Evolutionary conservation across 192 early-diverging fungal genomes (phyloP), one percentile per base, ranked within the genome.

Genomic region (Coemansia sp.): DNA sequence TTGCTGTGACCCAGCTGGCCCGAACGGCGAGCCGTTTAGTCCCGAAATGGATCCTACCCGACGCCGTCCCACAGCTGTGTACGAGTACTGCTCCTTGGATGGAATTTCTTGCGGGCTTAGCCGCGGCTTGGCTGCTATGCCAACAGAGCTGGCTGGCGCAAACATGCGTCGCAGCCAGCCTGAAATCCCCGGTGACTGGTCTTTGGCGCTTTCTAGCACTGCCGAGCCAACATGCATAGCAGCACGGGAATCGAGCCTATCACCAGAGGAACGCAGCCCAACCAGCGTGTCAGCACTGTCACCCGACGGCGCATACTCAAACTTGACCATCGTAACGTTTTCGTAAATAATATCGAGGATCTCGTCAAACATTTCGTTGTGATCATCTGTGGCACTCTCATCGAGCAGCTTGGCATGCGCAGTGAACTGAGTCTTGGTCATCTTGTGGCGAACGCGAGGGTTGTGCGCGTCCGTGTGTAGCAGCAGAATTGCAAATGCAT

Each of bases 381-480:
- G 55, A 19, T 59, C 51, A n/a, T 43, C 59, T 14, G 54, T 15
- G 37, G 25, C 82, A 45, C 83, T 83, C 8, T 84, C 88, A 35
- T 91, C 89, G 53, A 93, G 87, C 29, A 82, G 76, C 59, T 85
- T 86, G 21, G 89, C 87, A 41, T 86, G 87, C 60, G 76, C 74
- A 39, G 93, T 84, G 64, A 92, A 94, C 59, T 90, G 87, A 7
- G 87, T 82, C 76, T 89, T 91, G n/a, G 81, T 86, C 86, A 94
- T 94, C 70, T 93, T 93, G 43, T 86, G 85, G 39, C 83, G 83
- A 19, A 93, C 86, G 51, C 85, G 85, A 41, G 90, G 89, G 67
- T 94, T 94, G 75, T 93, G 92, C 8, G 91, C 90, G 68, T 94
- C 93, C 1, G 91, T 92, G 70, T 94, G 91, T 49, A 94, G 85